A percentile compares a stretch with the other conserved stretches of the same genome.
These are phyloP conservation scores for Poa annua DNA, from an alignment of 176 grass and related monocot genomes.

Conservation along the genomic window DNA sequence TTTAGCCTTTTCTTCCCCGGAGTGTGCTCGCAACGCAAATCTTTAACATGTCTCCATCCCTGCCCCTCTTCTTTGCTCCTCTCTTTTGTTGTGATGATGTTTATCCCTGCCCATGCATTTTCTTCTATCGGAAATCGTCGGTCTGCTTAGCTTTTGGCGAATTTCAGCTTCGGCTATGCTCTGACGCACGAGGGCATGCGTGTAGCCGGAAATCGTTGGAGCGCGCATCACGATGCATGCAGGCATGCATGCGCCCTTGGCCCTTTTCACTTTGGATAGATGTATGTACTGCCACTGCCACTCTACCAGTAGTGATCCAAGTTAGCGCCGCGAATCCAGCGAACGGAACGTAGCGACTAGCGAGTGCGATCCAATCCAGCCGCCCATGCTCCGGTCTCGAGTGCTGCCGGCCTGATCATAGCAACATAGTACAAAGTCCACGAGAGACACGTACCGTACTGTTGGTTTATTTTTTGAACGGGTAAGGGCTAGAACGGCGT, in stretches of 20 bases:
- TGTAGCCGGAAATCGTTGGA: neutral
- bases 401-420: no score
- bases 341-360: neutral
- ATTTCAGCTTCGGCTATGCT: neutral
- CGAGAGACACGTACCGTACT: no score
- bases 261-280: neutral
- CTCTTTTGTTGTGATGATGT: neutral
- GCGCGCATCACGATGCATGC: neutral
- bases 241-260: neutral
- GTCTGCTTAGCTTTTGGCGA: no score
- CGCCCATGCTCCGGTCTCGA: neutral
- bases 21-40: constrained; percentile 14
- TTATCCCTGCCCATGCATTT: neutral
- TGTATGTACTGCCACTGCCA: no score
- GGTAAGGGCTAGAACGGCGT: no score
- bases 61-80: neutral
- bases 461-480: no score
- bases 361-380: neutral
- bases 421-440: no score
- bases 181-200: neutral
- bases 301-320: neutral
- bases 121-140: no score
- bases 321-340: neutral
- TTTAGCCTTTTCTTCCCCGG: neutral
- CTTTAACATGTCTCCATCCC: neutral